Evolutionary conservation across 371 early-diverging fungal genomes (phyloP).

Genomic region (Syncephalastrum monosporum): DNA sequence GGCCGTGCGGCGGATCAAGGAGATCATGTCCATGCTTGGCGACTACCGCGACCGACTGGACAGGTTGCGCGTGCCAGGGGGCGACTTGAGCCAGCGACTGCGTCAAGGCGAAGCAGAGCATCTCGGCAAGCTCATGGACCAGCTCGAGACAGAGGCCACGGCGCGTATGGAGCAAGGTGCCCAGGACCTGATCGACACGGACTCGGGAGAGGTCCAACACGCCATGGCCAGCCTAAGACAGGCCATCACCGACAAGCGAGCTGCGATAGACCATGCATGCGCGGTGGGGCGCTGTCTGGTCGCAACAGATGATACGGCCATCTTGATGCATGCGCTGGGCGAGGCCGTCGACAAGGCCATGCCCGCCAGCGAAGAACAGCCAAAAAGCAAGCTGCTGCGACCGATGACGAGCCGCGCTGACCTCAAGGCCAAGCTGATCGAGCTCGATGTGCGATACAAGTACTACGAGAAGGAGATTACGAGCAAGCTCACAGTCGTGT

Average conservation of each 20-base stretch:
- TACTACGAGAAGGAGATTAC: slow-evolving; percentile 48
- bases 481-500: slow-evolving; percentile 29
- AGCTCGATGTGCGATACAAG: slow-evolving; percentile 56
- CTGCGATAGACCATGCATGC: slow-evolving; percentile 36
- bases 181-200: too few species aligned
- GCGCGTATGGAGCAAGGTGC: too few species aligned
- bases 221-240: slow-evolving; percentile 29
- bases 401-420: slow-evolving; percentile 32
- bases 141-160: too few species aligned
- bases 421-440: slow-evolving; percentile 50
- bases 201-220: too few species aligned
- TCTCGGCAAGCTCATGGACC: slow-evolving; percentile 2
- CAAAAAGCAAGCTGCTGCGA: slow-evolving; percentile 20
- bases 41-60: slow-evolving; percentile 28
- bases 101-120: neutral
- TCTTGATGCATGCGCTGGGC: slow-evolving; percentile 38
- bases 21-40: slow-evolving; percentile 29
- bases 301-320: slow-evolving; percentile 44
- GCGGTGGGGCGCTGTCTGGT: slow-evolving; percentile 43
- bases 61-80: neutral
- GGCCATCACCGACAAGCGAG: slow-evolving; percentile 35
- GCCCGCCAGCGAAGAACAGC: slow-evolving; percentile 15
- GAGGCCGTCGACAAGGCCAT: slow-evolving; percentile 37
- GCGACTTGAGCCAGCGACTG: too few species aligned
- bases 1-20: slow-evolving; percentile 40